Base-by-base conservation (phyloP, 805 yeast species). In the Pichia occidentalis region DNA sequence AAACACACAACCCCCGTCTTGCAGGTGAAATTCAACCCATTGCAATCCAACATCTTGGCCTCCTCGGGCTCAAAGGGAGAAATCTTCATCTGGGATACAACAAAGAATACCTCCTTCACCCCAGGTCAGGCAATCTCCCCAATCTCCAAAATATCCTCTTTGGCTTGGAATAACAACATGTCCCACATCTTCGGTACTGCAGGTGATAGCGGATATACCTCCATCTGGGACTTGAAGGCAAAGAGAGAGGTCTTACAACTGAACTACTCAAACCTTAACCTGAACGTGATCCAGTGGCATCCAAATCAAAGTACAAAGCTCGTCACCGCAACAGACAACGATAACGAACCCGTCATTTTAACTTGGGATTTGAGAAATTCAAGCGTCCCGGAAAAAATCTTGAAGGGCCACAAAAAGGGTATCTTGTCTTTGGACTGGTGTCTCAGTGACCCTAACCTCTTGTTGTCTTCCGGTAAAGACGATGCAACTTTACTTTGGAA, bases 301-400 rank as follows among this genome's bases (percentile, higher is more conserved):
- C 98, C 99, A 40, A 64, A 72, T 30, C 80, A 80, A 62, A 77
- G 90, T 42, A 90, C 97, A 12, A 81, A 77, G 56, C 73, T 92
- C 42, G 77, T 84, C 20, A 90, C 97, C 19, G 95, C 95, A 20
- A 79, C 92, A 21, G 87, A 81, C 43, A 74, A 77, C 41, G 97
- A 88, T 59, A 66, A 71, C 16, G 75, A 76, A 35, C 95, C 98
- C 10, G 71, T 83, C 23, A 77, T 92, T 38, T 64, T 86, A 47
- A 69, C 90, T 12, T 92, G 98, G 98, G 97, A 92, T 65, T 71
- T 92, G 56, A 77, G 97, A 61, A 90, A 92, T 57, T 78, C 95
- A 21, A 81, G 83, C 53, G 85, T 82, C n/a, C 99, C 99, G 7
- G 87, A 85, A 55, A 64, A 63, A 42, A 66, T 82, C 24, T 60